Base-by-base conservation (phyloP, 371 early-diverging fungal species). In the Mucor indicus region DNA sequence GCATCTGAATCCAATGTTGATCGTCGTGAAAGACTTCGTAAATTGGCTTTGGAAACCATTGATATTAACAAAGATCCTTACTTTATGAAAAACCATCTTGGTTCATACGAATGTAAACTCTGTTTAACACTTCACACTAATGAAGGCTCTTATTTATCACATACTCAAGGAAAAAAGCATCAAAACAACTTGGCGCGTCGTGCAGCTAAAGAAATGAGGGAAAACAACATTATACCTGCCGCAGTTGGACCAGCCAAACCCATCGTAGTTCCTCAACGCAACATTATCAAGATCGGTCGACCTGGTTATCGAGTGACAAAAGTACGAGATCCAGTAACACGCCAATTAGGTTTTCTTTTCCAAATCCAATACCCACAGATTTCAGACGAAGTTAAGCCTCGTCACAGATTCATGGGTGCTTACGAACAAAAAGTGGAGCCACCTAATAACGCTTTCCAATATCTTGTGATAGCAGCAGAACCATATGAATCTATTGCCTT, bases 101-200 rank as follows among this genome's bases (percentile, higher is more conserved):
- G 98, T 13, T 91, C 95, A 1, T 97, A 94, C 72, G 98, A 97
- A 64, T 98, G 97, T 78, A 95, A 96, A 71, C 86, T 98, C 17
- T 93, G 93, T 69, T 72, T 95, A 29, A 96, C 96, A 11, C 77
- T 96, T 6, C 97, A 96, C 69, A 91, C 84, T 45, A 96, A 94
- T 63, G 98, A 98, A 66, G 98, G 98, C 1, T 89, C 90, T 6
- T 98, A 98, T 68, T 73, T 98, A 24, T 93, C 95, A 3, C 98
- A 98, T 55, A 98, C 98, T 4, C 98, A 98, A 69, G 98, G 97
- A 40, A 97, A 97, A 61, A 98, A 98, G 77, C 98, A 98, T 81
- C 96, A 96, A 53, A 89, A 91, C 32, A 98, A 98, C 55, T 61
- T 98, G 44, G 94, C 91, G 6, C 80, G 98, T 11, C 84, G 98